These are phyloP conservation scores for Sanghuangporus weigelae DNA, from an alignment of 1,284 basidiomycete species.

Conservation along the genomic window DNA sequence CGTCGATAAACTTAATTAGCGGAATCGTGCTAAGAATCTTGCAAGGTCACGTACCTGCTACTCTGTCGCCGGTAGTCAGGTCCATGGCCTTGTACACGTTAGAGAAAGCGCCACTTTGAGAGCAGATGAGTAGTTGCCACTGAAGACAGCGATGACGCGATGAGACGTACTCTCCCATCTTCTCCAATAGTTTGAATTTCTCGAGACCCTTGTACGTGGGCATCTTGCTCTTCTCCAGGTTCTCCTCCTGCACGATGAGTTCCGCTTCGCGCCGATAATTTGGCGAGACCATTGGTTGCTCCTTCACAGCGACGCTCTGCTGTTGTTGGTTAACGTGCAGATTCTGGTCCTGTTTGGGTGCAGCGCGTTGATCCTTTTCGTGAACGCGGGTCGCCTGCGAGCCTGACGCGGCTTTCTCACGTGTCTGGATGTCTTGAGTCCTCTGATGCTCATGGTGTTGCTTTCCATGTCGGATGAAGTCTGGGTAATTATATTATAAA, in stretches of 20 bases:
- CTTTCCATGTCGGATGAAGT: constrained; percentile 84
- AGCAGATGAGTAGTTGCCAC: constrained; percentile 18
- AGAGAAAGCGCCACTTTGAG: constrained; percentile 87
- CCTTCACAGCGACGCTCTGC: constrained; percentile 5
- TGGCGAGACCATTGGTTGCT: constrained; percentile 27
- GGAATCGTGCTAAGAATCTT: neutral
- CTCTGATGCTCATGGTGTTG: constrained; percentile 43
- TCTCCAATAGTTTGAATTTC: constrained; percentile 75
- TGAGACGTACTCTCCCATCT: constrained; percentile 89
- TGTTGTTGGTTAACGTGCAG: constrained; percentile 25
- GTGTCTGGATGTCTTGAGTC: constrained; percentile 19
- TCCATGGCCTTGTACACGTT: constrained; percentile 96
- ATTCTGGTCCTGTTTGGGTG: constrained; percentile 21
- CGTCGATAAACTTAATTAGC: constrained; percentile 5
- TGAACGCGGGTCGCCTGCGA: constrained; percentile 17
- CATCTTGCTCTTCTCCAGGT: constrained; percentile 70
- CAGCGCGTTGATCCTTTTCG: constrained; percentile 17
- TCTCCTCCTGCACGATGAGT: constrained; percentile 75
- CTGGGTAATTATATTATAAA: constrained; percentile 35
- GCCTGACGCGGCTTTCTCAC: constrained; percentile 6
- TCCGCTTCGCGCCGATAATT: constrained; percentile 58
- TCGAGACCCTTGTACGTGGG: constrained; percentile 83
- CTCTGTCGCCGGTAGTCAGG: constrained; percentile 70
- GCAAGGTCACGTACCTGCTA: constrained; percentile 64
- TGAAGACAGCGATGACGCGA: constrained; percentile 18